Evolutionary conservation across 768 basidiomycete species (phyloP).

Genomic region (Leccinum boreale): DNA sequence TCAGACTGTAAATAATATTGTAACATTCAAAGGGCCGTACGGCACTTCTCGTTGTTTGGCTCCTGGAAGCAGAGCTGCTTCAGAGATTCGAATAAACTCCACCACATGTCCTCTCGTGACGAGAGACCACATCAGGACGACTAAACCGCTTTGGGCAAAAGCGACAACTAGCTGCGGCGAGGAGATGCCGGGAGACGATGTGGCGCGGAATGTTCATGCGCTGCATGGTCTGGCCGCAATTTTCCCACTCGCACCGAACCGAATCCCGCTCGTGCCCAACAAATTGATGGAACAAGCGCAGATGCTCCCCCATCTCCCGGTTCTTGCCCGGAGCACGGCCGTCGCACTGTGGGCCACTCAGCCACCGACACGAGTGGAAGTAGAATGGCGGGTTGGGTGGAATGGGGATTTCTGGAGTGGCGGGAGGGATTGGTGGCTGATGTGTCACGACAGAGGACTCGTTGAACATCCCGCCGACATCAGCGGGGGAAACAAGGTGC

Average conservation of each 20-base stretch:
- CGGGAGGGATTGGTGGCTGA: constrained; percentile 17
- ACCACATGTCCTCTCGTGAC: constrained; percentile 25
- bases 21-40: not conserved
- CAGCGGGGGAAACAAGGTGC: not conserved
- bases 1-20: not conserved
- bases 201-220: constrained; percentile 31
- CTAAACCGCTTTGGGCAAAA: constrained; percentile 23
- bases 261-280: constrained; percentile 27
- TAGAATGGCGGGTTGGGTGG: constrained; percentile 2
- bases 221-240: constrained; percentile 21
- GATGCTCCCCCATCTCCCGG: constrained; percentile 30
- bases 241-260: constrained; percentile 24
- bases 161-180: constrained; percentile 22
- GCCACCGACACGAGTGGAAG: constrained; percentile 21
- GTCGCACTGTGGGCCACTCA: constrained; percentile 19
- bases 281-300: constrained; percentile 19
- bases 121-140: constrained; percentile 26
- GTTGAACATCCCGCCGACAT: not conserved
- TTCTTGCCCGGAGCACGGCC: constrained; percentile 27
- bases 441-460: not conserved
- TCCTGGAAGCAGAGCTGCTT: not conserved
- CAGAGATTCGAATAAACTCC: not conserved
- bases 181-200: constrained; percentile 27
- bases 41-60: not conserved
- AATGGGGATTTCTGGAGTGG: constrained; percentile 3